Base-by-base conservation (phyloP, 495 filamentous ascomycete species). In the Podospora appendiculata region DNA sequence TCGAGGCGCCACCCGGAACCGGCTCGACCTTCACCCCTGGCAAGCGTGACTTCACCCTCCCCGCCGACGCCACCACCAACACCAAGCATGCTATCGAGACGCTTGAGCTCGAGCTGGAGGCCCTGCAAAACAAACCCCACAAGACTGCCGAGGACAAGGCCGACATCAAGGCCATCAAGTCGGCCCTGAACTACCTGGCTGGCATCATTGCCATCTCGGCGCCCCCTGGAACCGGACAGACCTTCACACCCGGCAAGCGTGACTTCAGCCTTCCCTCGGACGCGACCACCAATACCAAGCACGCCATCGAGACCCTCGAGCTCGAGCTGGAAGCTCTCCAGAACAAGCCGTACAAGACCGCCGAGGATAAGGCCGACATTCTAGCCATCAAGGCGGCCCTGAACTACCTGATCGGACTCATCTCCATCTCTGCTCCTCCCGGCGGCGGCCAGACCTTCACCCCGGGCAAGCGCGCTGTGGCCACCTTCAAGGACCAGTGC, bases 41-140 rank as follows among this genome's bases (percentile, higher is more conserved):
- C 25, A 53, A 49, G 32, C 46, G 41, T 9, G 11, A 17, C 9
- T 56, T 60, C 46, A 53, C 35, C 7, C 47, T 61, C 19, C 56
- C 61, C 14, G 52, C 57, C 8, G 62, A 65, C 38, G 40, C 32
- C 8, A 25, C 40, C 35, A 56, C 46, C 17, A 59, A 60, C 56
- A 38, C 54, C 44, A 64, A 67, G 57, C 25, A 61, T 17, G 52
- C 54, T 13, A 64, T 67, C 53, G 47, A 52, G 45, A 16, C 38
- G 14, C 57, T 67, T n/a, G 59, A 67, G 61, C 32, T 40, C 33
- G 47, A 56, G 6, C 53, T 67, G 13, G 46, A 51, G 16, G 18
- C 41, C n/a, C 59, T 67, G 8, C 59, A 64, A 50, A 67, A 67
- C 56, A 63, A 64, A 53, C 36, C n/a, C 38, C 18, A 55, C 51